Base-by-base conservation (phyloP, 306 rosid genomes). In the Senna siamea region DNA sequence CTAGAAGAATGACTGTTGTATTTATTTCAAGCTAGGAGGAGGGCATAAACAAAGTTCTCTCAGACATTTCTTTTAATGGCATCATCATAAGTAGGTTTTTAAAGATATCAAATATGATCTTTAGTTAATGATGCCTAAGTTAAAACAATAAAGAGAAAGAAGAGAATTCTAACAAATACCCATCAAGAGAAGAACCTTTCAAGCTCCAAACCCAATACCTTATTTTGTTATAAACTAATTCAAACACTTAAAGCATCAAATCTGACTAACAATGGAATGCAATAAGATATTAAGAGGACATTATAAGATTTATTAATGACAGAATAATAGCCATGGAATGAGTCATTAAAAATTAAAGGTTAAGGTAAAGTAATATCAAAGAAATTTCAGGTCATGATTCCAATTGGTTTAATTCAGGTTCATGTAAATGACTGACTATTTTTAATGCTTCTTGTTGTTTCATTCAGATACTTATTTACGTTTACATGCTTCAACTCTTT, bases 11-110 rank as follows among this genome's bases (percentile, higher is more conserved):
- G 35, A 43, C 23, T 4, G 23, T 22, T 30, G 14, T 15, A 3
- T 6, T 20, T n/a, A 12, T 65, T 66, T 23, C 55, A 66, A 41
- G 40, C 38, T 23, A 47, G 47, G 44, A 47, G 17, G 47, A 17
- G 13, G 43, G 46, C 70, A 26, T 28, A 32, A 20, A 41, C 26
- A 28, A 70, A 70, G 20, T 55, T 63, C 38, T 28, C 59, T 66
- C 19, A 73, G 73, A 48, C 43, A 26, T 23, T n/a, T 15, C 32
- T 46, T 47, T 35, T 67, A 11, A 68, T 37, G 17, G 7, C 34
- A 48, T 46, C 37, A 62, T 47, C 74, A 78, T 22, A 69, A 76
- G 54, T 40, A 55, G 35, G 15, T 77, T 47, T 65, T 67, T n/a
- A n/a, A 73, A 52, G 55, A 71, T 34, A 56, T 75, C 67, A 74